phyloP scores from a whole-genome alignment of 2,329 filamentous ascomycete species.

The Diaporthe eres region DNA sequence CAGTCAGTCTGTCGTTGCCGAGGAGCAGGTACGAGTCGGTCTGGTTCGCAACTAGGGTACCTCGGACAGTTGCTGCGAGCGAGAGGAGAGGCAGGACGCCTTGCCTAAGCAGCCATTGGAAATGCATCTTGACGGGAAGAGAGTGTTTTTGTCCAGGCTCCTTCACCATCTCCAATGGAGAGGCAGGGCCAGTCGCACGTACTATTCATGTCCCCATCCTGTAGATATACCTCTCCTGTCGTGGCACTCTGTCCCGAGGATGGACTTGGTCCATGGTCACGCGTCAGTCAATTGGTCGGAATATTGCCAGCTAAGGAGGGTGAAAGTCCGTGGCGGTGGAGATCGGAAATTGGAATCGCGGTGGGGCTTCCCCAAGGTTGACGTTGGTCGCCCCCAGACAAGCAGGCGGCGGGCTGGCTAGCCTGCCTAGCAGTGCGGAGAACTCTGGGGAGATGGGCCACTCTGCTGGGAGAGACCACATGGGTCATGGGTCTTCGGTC shows the following conservation, averaged over 20 bases:
- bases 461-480: constrained; percentile 16
- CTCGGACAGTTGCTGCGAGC: constrained; percentile 22
- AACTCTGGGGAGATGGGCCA: constrained; percentile 25
- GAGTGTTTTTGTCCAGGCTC: neutral
- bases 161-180: constrained; percentile 1
- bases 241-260: constrained; percentile 20
- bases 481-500: constrained; percentile 31
- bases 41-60: constrained; percentile 39
- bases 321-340: constrained; percentile 19
- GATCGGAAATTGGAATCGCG: constrained; percentile 16
- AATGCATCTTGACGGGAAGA: constrained; percentile 29
- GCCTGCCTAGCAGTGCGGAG: constrained; percentile 21
- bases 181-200: neutral
- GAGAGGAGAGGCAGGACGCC: constrained; percentile 10
- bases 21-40: constrained; percentile 39
- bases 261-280: neutral
- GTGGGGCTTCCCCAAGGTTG: constrained; percentile 29
- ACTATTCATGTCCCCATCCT: neutral
- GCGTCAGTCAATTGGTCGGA: constrained; percentile 20
- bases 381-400: constrained; percentile 14
- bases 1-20: constrained; percentile 41
- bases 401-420: constrained; percentile 20
- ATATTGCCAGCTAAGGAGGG: constrained; percentile 30
- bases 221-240: constrained; percentile 12
- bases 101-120: neutral